Conservation (phyloP, 306 rosid species). For the Luffa acutangula region DNA sequence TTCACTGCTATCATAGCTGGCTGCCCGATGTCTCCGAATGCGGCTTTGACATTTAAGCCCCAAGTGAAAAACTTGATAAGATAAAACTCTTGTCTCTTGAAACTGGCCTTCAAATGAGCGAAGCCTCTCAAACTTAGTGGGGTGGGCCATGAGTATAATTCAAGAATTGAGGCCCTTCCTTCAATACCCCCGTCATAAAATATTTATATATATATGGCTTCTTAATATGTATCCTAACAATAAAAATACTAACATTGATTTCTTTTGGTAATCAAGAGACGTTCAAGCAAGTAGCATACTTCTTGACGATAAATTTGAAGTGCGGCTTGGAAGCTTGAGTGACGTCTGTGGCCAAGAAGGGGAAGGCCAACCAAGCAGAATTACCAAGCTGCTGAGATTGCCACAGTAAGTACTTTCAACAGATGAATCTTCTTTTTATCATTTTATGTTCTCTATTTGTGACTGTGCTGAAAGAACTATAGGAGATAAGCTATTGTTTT, state of each 20-base stretch:
- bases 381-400: constrained; percentile 58
- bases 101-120: background rate
- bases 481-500: background rate
- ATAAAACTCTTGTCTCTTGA: background rate
- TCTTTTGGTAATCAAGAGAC: constrained; percentile 47
- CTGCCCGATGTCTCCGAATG: background rate
- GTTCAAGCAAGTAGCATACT: constrained; percentile 93
- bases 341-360: constrained; percentile 76
- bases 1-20: background rate
- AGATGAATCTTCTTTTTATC: background rate
- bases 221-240: background rate
- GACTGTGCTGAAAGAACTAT: background rate
- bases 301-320: constrained; percentile 94
- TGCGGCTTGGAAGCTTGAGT: constrained; percentile 82
- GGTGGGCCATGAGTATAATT: background rate
- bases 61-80: background rate
- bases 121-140: background rate
- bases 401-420: constrained; percentile 38
- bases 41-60: background rate
- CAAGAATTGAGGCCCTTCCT: background rate
- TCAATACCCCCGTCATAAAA: background rate
- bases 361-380: constrained; percentile 71
- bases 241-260: constrained; percentile 18
- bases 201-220: background rate
- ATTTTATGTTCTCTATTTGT: background rate